Conservation (phyloP, 2,329 filamentous ascomycete genomes). For the Diaporthe nobilis region DNA sequence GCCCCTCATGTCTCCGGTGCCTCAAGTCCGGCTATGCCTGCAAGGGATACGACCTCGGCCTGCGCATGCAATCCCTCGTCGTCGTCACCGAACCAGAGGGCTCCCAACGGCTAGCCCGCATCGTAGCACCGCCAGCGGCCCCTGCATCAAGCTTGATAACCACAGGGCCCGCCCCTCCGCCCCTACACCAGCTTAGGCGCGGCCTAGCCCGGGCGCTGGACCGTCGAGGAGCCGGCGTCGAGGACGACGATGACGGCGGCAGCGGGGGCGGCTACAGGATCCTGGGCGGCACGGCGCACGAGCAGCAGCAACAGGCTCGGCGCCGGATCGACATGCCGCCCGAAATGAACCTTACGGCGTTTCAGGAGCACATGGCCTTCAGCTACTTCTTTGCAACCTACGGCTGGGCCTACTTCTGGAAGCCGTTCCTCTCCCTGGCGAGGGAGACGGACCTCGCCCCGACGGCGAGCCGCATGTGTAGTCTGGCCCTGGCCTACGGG, state of each 20-base stretch:
- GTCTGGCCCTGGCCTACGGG: slow-evolving; percentile 43
- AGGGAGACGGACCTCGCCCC: slow-evolving; percentile 42
- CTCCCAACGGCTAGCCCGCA: slow-evolving; percentile 44
- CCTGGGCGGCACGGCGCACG: not conserved
- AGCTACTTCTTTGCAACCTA: slow-evolving; percentile 49
- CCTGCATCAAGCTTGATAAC: not conserved
- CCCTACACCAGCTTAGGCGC: slow-evolving; percentile 1
- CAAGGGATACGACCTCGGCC: slow-evolving; percentile 47
- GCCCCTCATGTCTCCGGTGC: slow-evolving; percentile 46
- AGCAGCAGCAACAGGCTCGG: slow-evolving; percentile 25
- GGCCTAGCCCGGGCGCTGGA: slow-evolving; percentile 8
- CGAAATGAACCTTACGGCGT: slow-evolving; percentile 45
- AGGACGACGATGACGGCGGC: not conserved
- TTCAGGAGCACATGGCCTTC: slow-evolving; percentile 48
- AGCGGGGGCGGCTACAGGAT: not conserved
- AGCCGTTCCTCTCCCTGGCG: slow-evolving; percentile 45
- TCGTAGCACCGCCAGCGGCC: slow-evolving; percentile 35
- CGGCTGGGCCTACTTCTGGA: slow-evolving; percentile 50
- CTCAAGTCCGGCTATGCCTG: slow-evolving; percentile 45
- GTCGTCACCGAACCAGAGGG: slow-evolving; percentile 45
- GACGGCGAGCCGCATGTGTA: slow-evolving; percentile 41
- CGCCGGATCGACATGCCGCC: slow-evolving; percentile 22
- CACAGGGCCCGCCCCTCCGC: slow-evolving; percentile 8
- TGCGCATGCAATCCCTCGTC: slow-evolving; percentile 48
- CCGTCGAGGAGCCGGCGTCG: not conserved